Evolutionary conservation across 1,284 basidiomycete genomes (phyloP).

Genomic region (Fistulina hepatica): DNA sequence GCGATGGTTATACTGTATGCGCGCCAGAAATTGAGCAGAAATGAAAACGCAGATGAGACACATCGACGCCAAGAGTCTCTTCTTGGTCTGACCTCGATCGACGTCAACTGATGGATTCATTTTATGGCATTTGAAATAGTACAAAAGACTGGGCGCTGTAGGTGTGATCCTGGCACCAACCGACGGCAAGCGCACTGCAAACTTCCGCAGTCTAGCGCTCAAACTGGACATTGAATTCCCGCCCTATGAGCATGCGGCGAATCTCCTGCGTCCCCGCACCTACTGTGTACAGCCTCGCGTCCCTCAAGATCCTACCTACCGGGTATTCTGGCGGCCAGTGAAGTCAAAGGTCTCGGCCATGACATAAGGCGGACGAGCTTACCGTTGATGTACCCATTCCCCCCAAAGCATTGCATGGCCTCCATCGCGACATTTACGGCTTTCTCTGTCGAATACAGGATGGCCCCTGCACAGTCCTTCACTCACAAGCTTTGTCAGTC

Average conservation of each 20-base stretch:
- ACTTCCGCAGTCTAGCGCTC: slow-evolving; percentile 3
- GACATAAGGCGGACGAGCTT: slow-evolving; percentile 13
- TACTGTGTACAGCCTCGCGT: slow-evolving; percentile 80
- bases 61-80: no score
- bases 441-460: slow-evolving; percentile 83
- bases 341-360: background rate
- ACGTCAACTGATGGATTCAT: no score
- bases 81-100: no score
- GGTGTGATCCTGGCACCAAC: slow-evolving; percentile 4
- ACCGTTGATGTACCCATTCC: slow-evolving; percentile 92
- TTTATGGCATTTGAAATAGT: no score
- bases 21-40: no score
- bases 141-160: no score
- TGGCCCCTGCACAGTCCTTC: slow-evolving; percentile 88
- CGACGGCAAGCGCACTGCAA: background rate
- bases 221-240: slow-evolving; percentile 78
- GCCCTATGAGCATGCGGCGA: slow-evolving; percentile 79
- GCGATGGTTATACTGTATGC: no score
- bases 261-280: slow-evolving; percentile 92
- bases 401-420: slow-evolving; percentile 85
- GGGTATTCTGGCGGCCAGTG: slow-evolving; percentile 58
- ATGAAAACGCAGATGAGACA: no score
- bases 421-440: slow-evolving; percentile 86
- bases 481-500: slow-evolving; percentile 1
- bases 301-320: slow-evolving; percentile 75